These are phyloP conservation scores for Coriaria nepalensis DNA, from an alignment of 306 rosid species.

Conservation along the genomic window DNA sequence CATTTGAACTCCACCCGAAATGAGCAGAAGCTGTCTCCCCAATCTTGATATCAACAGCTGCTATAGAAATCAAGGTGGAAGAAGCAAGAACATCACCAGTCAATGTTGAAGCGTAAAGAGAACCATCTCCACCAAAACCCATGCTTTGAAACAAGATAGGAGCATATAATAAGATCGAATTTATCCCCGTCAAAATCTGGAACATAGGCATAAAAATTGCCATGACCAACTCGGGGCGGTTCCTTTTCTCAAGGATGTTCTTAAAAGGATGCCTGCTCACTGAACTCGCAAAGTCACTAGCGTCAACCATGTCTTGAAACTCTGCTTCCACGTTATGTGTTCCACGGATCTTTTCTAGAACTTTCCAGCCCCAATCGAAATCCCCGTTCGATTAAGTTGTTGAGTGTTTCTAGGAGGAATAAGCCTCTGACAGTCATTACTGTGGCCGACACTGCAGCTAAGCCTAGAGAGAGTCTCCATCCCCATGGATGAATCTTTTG, in stretches of 20 bases:
- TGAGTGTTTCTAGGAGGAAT: constrained; percentile 83
- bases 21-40: constrained; percentile 60
- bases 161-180: constrained; percentile 80
- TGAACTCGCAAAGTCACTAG: constrained; percentile 55
- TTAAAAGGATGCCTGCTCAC: constrained; percentile 48
- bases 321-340: constrained; percentile 60
- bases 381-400: constrained; percentile 71
- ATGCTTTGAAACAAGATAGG: constrained; percentile 75
- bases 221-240: constrained; percentile 77
- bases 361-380: constrained; percentile 41
- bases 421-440: constrained; percentile 74
- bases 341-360: constrained; percentile 64
- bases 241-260: constrained; percentile 48
- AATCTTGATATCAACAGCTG: constrained; percentile 62
- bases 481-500: constrained; percentile 72
- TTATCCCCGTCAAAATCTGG: constrained; percentile 83
- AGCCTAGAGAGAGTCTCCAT: constrained; percentile 81
- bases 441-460: constrained; percentile 64
- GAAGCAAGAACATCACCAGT: constrained; percentile 79
- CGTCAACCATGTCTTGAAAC: constrained; percentile 71
- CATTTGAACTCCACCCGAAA: constrained; percentile 85
- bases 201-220: constrained; percentile 75
- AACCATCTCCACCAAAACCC: constrained; percentile 69
- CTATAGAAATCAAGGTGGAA: constrained; percentile 70
- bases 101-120: constrained; percentile 76